Conservation (phyloP, 2,329 filamentous ascomycete genomes). For the Fusarium sp. region DNA sequence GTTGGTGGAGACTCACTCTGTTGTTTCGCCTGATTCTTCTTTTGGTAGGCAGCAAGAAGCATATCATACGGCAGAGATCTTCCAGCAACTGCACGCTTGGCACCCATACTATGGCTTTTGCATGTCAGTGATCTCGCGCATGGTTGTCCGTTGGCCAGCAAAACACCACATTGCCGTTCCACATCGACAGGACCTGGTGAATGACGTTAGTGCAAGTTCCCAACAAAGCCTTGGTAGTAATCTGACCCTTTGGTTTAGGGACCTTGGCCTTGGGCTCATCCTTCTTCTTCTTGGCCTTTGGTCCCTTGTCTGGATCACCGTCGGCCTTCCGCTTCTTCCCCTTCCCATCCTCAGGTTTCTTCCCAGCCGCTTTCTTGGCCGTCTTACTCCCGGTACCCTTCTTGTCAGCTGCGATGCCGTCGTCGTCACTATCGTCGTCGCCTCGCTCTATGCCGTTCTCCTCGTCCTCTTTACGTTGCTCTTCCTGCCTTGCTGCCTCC, state of each 20-base stretch:
- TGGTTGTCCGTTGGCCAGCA: conserved; percentile 83
- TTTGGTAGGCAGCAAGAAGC: conserved; percentile 87
- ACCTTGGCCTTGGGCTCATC: conserved; percentile 87
- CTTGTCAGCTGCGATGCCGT: conserved; percentile 57
- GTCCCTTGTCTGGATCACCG: conserved; percentile 80
- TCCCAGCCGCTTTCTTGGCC: conserved; percentile 72
- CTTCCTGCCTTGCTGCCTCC: conserved; percentile 68
- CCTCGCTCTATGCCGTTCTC: conserved; percentile 61
- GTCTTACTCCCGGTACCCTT: conserved; percentile 56
- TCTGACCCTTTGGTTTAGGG: conserved; percentile 81
- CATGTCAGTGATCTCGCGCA: conserved; percentile 91
- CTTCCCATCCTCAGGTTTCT: conserved; percentile 74
- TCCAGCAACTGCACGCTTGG: conserved; percentile 88
- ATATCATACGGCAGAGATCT: conserved; percentile 92
- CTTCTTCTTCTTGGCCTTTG: conserved; percentile 94
- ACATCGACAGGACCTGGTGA: conserved; percentile 83
- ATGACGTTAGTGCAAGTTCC: conserved; percentile 26
- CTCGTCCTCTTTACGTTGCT: conserved; percentile 63
- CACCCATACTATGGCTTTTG: conserved; percentile 95
- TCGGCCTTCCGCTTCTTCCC: conserved; percentile 85
- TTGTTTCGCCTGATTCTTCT: conserved; percentile 98
- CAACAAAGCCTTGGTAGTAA: background rate
- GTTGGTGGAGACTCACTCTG: conserved; percentile 74
- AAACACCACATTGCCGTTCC: conserved; percentile 91
- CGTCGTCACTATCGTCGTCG: conserved; percentile 60